phyloP scores from a whole-genome alignment of 2,329 filamentous ascomycete genomes.

The Parastagonospora avenae region DNA sequence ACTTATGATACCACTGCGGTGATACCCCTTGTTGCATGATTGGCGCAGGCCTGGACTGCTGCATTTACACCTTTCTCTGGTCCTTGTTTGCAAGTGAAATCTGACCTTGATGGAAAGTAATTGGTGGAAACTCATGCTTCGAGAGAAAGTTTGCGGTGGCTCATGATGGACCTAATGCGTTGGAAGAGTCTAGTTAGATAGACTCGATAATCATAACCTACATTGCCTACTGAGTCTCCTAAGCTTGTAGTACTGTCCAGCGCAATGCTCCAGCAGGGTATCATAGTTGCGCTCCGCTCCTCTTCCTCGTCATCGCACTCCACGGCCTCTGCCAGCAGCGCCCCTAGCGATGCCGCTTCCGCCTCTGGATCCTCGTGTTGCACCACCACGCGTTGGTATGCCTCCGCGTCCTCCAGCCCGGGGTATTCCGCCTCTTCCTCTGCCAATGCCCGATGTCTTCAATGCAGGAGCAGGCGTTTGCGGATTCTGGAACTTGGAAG shows the following conservation, averaged over 20 bases:
- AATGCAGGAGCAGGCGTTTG: slow-evolving; percentile 36
- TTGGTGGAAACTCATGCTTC: slow-evolving; percentile 9
- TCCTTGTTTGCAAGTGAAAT: background rate
- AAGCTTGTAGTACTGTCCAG: background rate
- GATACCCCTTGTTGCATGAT: slow-evolving; percentile 32
- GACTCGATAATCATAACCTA: background rate
- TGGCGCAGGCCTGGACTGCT: slow-evolving; percentile 28
- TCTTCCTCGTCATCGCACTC: slow-evolving; percentile 17
- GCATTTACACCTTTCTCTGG: slow-evolving; percentile 19
- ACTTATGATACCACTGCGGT: slow-evolving; percentile 38
- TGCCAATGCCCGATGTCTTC: slow-evolving; percentile 21
- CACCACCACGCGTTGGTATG: slow-evolving; percentile 42
- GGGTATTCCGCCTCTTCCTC: slow-evolving; percentile 45
- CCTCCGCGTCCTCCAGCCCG: slow-evolving; percentile 39
- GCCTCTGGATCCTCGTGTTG: slow-evolving; percentile 38
- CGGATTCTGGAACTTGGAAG: slow-evolving; percentile 48
- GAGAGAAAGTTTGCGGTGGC: background rate
- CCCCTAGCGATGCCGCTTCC: slow-evolving; percentile 47
- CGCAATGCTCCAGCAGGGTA: slow-evolving; percentile 1
- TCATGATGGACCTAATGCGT: background rate
- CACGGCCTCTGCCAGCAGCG: slow-evolving; percentile 39
- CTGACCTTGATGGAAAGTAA: background rate
- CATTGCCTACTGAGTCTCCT: background rate
- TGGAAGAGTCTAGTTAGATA: background rate
- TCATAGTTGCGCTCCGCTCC: background rate